Base-by-base conservation (phyloP, 441 rosid species). In the Adansonia madagascariensis region DNA sequence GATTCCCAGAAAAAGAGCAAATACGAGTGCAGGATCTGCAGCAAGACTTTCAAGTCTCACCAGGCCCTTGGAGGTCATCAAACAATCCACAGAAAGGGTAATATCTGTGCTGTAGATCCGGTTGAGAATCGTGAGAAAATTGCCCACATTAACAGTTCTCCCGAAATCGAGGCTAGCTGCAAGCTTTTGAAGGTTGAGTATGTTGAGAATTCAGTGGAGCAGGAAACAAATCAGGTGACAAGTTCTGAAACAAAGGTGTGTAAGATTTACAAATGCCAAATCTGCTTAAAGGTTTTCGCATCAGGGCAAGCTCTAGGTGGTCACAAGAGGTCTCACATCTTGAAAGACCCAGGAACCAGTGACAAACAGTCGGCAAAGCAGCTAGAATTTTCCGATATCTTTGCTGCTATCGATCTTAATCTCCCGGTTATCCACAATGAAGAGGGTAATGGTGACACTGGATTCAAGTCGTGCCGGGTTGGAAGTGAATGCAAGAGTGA, bases 21-120 rank as follows among this genome's bases (percentile, higher is more conserved):
- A 75, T 88, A 80, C 82, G 80, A 70, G 73, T 86, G 94, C 77
- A 83, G 73, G 82, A 65, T 83, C 81, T 94, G 93, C 84, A 82
- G 77, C 80, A 89, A 82, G 80, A 78, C 61, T 35, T 87, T 90
- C 84, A 71, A 69, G 50, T 82, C 87, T 60, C 61, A 85, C 65
- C 91, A 87, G 82, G 91, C 96, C 17, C 88, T 89, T 77, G 94
- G 93, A 50, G 94, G 95, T 67, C 95, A 92, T 82, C 88, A 88
- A 77, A 88, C 89, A 66, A 62, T 70, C 65, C 94, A 92, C 72
- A 76, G 88, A 73, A 47, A 75, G 53, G 74, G 61, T 8, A 87
- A 57, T 71, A 62, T 71, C 73, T 76, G 55, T 22, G 5, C 14
- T 20, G 67, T 57, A 9, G 39, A 52, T 81, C 44, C 43, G 73